These are phyloP conservation scores for Durotheca rogersii DNA, from an alignment of 495 filamentous ascomycete genomes.

Conservation along the genomic window DNA sequence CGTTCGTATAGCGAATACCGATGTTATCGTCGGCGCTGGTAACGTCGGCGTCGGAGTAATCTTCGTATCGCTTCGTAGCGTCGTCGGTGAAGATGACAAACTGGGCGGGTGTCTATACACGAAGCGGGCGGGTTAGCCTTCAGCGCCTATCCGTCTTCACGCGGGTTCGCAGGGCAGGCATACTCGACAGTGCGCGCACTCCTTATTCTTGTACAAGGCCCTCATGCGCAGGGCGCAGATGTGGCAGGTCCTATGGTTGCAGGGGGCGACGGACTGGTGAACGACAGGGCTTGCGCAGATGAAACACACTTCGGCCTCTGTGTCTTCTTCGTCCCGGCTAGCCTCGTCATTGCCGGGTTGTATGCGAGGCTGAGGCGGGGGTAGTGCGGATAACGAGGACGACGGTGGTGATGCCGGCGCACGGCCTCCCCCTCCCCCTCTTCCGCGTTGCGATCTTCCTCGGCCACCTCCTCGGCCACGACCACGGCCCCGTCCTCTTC, in stretches of 20 bases:
- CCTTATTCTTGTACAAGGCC: slow-evolving; percentile 91
- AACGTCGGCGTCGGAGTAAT: slow-evolving; percentile 72
- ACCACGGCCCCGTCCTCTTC: slow-evolving; percentile 41
- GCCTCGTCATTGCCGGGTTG: slow-evolving; percentile 6
- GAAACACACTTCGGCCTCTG: slow-evolving; percentile 85
- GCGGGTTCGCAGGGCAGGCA: slow-evolving; percentile 31
- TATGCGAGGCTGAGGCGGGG: slow-evolving; percentile 8
- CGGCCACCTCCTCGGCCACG: slow-evolving; percentile 18
- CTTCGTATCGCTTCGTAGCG: slow-evolving; percentile 73
- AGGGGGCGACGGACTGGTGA: slow-evolving; percentile 84
- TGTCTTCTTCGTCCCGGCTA: slow-evolving; percentile 44
- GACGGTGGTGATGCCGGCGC: slow-evolving; percentile 1
- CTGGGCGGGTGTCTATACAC: slow-evolving; percentile 65
- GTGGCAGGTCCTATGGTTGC: slow-evolving; percentile 93
- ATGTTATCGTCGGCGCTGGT: slow-evolving; percentile 74
- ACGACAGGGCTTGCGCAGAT: slow-evolving; percentile 88
- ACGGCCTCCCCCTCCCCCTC: slow-evolving; percentile 33
- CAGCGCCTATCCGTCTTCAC: neutral
- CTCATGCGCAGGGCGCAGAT: slow-evolving; percentile 88
- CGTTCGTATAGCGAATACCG: slow-evolving; percentile 84
- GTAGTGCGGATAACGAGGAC: neutral
- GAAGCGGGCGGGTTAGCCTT: slow-evolving; percentile 31
- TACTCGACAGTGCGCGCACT: slow-evolving; percentile 92
- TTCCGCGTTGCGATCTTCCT: slow-evolving; percentile 30
- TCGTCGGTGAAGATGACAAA: slow-evolving; percentile 93